A percentile compares a stretch with the other conserved stretches of the same genome.
Evolutionary conservation across 139 green algal genomes (phyloP).

Genomic region (Pleodorina starrii): DNA sequence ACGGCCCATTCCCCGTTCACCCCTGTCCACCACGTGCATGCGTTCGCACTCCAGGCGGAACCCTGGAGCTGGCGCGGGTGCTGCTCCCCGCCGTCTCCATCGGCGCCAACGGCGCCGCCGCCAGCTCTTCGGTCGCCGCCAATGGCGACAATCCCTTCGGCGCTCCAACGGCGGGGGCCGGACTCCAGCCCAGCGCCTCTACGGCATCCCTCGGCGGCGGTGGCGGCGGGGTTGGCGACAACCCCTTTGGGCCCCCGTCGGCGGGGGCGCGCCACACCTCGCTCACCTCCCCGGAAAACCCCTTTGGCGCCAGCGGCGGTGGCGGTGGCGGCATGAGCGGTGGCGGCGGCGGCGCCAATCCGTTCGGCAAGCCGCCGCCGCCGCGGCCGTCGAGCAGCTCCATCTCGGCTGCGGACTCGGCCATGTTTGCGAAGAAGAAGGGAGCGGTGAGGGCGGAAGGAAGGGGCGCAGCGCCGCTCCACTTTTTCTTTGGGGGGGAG

Average conservation of each 20-base stretch:
- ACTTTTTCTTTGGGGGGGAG: too few relatives aligned
- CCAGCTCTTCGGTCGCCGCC: background rate
- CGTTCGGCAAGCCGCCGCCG: background rate
- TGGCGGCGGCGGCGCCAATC: background rate
- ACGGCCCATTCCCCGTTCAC: too few relatives aligned
- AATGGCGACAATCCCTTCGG: conserved; percentile 18
- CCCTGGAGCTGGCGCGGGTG: background rate
- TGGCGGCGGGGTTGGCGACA: background rate
- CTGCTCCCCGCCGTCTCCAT: background rate
- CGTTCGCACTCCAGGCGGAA: background rate
- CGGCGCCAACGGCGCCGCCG: background rate
- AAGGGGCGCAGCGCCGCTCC: too few relatives aligned
- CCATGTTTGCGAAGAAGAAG: conserved; percentile 16
- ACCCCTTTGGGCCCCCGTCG: background rate
- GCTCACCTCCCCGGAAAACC: background rate
- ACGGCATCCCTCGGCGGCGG: background rate
- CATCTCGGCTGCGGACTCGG: background rate
- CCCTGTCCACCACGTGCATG: too few relatives aligned
- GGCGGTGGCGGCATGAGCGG: background rate
- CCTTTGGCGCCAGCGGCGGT: background rate
- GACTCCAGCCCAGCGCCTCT: background rate
- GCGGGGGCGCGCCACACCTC: background rate
- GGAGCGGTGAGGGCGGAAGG: background rate
- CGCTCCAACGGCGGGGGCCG: background rate
- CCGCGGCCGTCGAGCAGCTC: background rate